A percentile compares a stretch with the other conserved stretches of the same genome.
phyloP scores from a whole-genome alignment of 805 yeast species.

The Suhomyces sp. region DNA sequence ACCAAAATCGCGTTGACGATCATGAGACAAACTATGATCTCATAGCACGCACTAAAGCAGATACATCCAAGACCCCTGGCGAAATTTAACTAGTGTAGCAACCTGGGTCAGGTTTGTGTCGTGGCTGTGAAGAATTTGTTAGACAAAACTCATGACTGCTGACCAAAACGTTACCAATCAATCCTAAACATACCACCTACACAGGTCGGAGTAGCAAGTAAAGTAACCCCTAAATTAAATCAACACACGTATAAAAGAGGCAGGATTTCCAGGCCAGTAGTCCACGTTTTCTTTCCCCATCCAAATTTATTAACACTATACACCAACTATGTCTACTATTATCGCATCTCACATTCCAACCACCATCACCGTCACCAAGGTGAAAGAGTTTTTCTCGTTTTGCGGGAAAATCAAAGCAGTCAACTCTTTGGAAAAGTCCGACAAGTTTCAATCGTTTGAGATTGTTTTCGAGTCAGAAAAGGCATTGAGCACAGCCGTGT shows the following conservation, averaged over 20 bases:
- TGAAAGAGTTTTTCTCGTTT: conserved; percentile 69
- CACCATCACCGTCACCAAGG: conserved; percentile 47
- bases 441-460: conserved; percentile 39
- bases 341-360: conserved; percentile 58
- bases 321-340: conserved; percentile 37
- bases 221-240: no score
- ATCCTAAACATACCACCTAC: no score
- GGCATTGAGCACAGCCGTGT: conserved; percentile 69
- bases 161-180: no score
- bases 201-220: no score
- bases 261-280: no score
- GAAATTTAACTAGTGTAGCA: no score
- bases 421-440: conserved; percentile 23
- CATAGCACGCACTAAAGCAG: no score
- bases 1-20: no score
- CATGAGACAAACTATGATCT: no score
- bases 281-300: no score
- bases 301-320: background rate
- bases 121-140: conserved; percentile 8
- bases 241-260: conserved; percentile 1
- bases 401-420: conserved; percentile 56
- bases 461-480: conserved; percentile 55
- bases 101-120: background rate
- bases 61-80: no score
- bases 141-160: conserved; percentile 2